Conservation (phyloP, 805 yeast species). For the Cyberlindnera mycetangii region DNA sequence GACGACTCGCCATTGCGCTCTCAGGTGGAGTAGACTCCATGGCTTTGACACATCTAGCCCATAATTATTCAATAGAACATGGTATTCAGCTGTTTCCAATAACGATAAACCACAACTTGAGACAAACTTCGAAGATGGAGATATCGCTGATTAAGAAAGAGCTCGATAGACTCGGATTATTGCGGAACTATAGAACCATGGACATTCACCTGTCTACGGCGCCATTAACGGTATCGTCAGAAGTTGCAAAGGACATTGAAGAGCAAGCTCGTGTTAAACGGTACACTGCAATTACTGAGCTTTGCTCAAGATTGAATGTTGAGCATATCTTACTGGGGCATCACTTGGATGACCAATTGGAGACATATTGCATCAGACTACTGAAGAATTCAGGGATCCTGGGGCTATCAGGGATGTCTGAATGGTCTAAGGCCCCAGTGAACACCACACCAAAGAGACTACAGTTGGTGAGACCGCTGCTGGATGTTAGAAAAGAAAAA, state of each 20-base stretch:
- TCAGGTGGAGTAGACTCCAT: conserved; percentile 86
- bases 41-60: conserved; percentile 55
- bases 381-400: conserved; percentile 41
- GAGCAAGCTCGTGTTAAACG: conserved; percentile 56
- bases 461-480: conserved; percentile 49
- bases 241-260: conserved; percentile 40
- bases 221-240: conserved; percentile 5
- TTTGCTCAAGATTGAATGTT: conserved; percentile 37
- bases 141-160: conserved; percentile 26
- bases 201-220: conserved; percentile 18
- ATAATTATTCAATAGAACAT: conserved; percentile 32
- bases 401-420: conserved; percentile 59
- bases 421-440: conserved; percentile 21
- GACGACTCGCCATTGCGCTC: conserved; percentile 50
- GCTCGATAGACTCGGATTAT: conserved; percentile 17
- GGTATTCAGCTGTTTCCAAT: conserved; percentile 46
- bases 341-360: conserved; percentile 68
- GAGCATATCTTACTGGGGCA: conserved; percentile 58
- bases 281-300: conserved; percentile 39
- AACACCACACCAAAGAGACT: conserved; percentile 19
- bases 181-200: conserved; percentile 30
- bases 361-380: conserved; percentile 61
- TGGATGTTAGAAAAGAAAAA: conserved; percentile 41
- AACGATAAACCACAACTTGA: conserved; percentile 62
- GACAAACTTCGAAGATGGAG: conserved; percentile 33